These are phyloP conservation scores for Cyphellophora attinorum DNA, from an alignment of 2,329 filamentous ascomycete species.

Conservation along the genomic window DNA sequence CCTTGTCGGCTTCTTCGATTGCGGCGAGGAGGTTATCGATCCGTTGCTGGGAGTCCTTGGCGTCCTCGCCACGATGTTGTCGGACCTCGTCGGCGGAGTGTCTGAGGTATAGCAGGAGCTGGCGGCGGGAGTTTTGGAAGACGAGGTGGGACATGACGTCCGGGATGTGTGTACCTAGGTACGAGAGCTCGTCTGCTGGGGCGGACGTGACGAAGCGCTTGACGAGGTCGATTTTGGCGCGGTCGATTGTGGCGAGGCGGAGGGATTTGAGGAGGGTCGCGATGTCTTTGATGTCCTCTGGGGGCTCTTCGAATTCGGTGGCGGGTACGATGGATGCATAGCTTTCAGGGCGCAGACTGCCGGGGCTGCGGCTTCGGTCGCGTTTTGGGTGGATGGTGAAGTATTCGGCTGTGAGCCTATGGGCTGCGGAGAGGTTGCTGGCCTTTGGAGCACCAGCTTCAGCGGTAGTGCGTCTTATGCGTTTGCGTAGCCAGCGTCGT, in stretches of 20 bases:
- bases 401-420: conserved; percentile 67
- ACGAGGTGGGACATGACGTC: conserved; percentile 79
- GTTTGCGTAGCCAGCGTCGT: conserved; percentile 75
- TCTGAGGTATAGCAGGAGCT: conserved; percentile 63
- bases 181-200: conserved; percentile 63
- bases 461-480: conserved; percentile 50
- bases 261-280: conserved; percentile 60
- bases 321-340: conserved; percentile 26
- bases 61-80: conserved; percentile 38
- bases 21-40: conserved; percentile 65
- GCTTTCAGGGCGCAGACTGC: conserved; percentile 22
- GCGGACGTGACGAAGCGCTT: conserved; percentile 72
- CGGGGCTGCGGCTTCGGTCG: conserved; percentile 32
- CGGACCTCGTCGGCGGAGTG: conserved; percentile 49
- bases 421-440: conserved; percentile 38
- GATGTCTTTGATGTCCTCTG: conserved; percentile 54
- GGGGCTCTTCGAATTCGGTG: conserved; percentile 32
- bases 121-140: conserved; percentile 76
- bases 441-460: conserved; percentile 22
- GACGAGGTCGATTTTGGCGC: conserved; percentile 80
- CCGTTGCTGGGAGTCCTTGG: conserved; percentile 34
- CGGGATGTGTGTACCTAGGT: conserved; percentile 68
- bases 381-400: conserved; percentile 62
- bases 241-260: conserved; percentile 65
- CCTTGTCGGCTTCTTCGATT: conserved; percentile 65